Evolutionary conservation across 1,284 basidiomycete genomes (phyloP), one percentile per base, ranked within the genome.

Genomic region (Rhodotorula sp.): DNA sequence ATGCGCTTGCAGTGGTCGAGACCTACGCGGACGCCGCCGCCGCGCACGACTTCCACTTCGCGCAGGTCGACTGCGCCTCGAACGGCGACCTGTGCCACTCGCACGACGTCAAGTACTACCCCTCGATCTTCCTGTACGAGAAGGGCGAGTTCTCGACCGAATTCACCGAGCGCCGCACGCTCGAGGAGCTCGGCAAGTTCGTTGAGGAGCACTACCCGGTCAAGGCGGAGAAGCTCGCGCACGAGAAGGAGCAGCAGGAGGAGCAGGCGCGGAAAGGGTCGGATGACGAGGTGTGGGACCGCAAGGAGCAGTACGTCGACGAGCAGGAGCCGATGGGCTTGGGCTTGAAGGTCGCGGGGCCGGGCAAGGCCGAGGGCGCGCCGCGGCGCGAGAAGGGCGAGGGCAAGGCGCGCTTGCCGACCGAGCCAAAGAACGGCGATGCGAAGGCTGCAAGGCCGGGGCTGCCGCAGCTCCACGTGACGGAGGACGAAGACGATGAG

Each of bases 41-140:
- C 77, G 85, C 89, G 14, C 76, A 81, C 0, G 84, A 85, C 14
- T 87, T 96, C 17, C 86, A 87, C 67, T 85, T 94, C 70, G 92
- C 90, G 0, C 93, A 93, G 79, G 89, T 97, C 56, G 89, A 96
- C 81, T 97, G 94, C 79, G 85, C 88, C 0, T 85, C 89, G 7
- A 85, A 92, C 79, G 92, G 92, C 78, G 93, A 96, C 80, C 83
- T 96, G 9, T 97, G 93, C 80, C 82, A 84, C 61, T 83, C 85
- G 25, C 88, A 93, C 74, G 83, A 84, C 27, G 84, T 96, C 77
- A 85, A 83, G 27, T 89, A 88, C 66, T 96, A 93, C 80, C 93
- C 93, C 0, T 87, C 91, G 65, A 83, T 96, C 79, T 88, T 89
- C 64, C 83, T 96, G 68, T 95, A 89, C 74, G 79, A 74, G 55